Evolutionary conservation across 2,329 filamentous ascomycete genomes (phyloP).

Genomic region (Trichocomaceae sp.): DNA sequence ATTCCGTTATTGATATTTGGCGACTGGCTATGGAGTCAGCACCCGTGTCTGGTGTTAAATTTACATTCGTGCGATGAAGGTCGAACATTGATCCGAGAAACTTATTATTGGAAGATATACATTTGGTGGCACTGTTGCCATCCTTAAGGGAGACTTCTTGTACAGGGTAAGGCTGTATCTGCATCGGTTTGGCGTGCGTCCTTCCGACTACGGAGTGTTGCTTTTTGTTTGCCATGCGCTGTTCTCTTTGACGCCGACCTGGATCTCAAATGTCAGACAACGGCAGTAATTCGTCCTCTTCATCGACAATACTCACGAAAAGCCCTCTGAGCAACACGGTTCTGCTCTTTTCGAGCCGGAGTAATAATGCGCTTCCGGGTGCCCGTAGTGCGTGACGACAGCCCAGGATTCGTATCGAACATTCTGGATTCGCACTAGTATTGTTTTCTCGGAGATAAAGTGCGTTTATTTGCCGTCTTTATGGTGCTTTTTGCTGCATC

Average conservation of each 20-base stretch:
- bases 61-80: neutral
- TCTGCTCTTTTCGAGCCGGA: constrained; percentile 8
- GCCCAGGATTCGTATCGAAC: neutral
- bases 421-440: neutral
- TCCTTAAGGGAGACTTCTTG: neutral
- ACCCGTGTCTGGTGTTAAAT: neutral
- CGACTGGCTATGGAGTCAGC: neutral
- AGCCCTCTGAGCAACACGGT: constrained; percentile 7
- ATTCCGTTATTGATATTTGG: neutral
- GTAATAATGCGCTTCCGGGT: constrained; percentile 5
- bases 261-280: neutral
- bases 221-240: neutral
- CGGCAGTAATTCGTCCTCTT: too few species aligned
- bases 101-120: neutral
- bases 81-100: neutral
- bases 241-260: constrained; percentile 1
- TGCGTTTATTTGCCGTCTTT: neutral
- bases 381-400: neutral
- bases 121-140: neutral
- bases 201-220: neutral
- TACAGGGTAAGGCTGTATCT: neutral
- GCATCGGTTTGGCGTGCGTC: neutral
- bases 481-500: neutral
- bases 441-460: neutral
- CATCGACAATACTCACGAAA: constrained; percentile 1